Evolutionary conservation across 805 yeast species (phyloP).

Genomic region (Wickerhamomyces xylosicus): DNA sequence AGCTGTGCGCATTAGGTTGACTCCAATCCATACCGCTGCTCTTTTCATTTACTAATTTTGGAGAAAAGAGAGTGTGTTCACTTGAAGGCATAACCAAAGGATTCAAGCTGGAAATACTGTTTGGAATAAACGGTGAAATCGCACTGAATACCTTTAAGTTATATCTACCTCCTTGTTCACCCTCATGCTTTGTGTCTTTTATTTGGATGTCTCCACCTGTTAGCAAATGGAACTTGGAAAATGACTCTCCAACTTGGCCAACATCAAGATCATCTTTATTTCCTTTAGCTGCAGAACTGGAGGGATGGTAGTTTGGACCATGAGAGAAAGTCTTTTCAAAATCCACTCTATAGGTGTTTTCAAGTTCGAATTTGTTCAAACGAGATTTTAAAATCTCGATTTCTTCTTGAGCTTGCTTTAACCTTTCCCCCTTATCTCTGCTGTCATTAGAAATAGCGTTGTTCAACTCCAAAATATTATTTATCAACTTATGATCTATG

Average conservation of each 20-base stretch:
- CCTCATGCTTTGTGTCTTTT: neutral
- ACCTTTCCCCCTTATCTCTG: neutral
- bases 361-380: neutral
- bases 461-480: conserved; percentile 14
- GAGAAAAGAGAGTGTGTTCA: neutral
- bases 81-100: neutral
- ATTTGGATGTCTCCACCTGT: neutral
- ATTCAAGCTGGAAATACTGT: neutral
- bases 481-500: conserved; percentile 9
- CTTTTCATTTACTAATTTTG: too few species aligned
- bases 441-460: conserved; percentile 5
- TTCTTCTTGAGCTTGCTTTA: neutral
- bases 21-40: neutral
- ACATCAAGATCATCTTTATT: neutral
- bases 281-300: too few species aligned
- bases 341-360: neutral
- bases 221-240: neutral
- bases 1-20: neutral
- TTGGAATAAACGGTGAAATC: neutral
- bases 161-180: neutral
- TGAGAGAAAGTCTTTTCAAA: too few species aligned
- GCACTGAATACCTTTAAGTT: neutral
- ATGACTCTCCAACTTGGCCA: neutral
- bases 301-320: too few species aligned
- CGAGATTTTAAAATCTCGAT: neutral